Conservation (phyloP, 163 green algal genomes). For the Chlamydomonas reinhardtii region DNA sequence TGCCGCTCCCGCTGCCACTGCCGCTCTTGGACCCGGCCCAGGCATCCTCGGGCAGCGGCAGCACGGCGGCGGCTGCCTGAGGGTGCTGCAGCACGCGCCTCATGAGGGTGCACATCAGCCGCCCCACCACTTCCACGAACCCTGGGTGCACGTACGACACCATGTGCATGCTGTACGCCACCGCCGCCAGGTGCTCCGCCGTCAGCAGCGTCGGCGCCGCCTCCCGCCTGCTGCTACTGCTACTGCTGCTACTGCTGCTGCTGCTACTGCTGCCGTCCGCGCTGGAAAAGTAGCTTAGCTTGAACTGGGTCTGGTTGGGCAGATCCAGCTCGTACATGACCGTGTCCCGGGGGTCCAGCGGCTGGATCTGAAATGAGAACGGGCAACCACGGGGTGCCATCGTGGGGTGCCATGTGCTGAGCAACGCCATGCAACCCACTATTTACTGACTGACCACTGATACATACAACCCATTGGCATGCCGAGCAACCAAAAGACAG, state of each 20-base stretch:
- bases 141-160: background rate
- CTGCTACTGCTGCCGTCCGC: background rate
- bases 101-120: background rate
- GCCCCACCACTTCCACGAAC: background rate
- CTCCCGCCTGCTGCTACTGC: background rate
- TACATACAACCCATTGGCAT: no score
- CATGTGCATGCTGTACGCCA: constrained; percentile 28
- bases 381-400: no score
- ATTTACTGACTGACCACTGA: no score
- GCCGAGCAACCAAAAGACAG: no score
- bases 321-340: background rate
- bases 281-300: background rate
- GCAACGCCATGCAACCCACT: no score
- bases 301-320: background rate
- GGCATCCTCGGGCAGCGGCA: background rate
- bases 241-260: background rate
- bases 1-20: background rate
- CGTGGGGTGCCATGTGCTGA: no score
- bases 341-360: background rate
- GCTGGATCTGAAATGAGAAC: constrained; percentile 5
- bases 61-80: background rate
- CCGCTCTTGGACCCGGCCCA: no score
- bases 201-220: background rate
- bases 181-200: background rate
- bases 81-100: background rate